Percentiles rank a stretch among this genome's conserved stretches.
Conservation (phyloP, 192 early-diverging fungal genomes). For the Neocallimastix lanati region DNA sequence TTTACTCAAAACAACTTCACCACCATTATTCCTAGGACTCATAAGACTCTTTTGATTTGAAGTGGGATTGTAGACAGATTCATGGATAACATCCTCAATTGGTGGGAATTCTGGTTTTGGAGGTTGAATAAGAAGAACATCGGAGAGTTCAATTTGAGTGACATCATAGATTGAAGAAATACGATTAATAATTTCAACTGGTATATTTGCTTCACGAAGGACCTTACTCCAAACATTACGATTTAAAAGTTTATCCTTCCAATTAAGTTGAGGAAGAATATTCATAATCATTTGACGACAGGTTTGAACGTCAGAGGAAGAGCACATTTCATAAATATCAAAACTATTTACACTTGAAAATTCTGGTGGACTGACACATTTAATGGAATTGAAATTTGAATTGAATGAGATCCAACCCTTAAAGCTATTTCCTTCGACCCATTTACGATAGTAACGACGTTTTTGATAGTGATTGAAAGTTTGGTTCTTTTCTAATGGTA, state of each 20-base stretch:
- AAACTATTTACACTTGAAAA: not conserved
- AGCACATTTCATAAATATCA: not conserved
- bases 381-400: not conserved
- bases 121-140: not conserved
- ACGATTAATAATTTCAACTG: not conserved
- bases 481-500: not conserved
- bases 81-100: not conserved
- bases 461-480: not conserved
- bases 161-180: not conserved
- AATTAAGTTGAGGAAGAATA: not conserved
- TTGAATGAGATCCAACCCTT: not conserved
- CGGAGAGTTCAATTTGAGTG: not conserved
- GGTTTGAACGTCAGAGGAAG: not conserved
- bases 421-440: not conserved
- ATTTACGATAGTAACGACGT: not conserved
- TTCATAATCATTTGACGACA: not conserved
- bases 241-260: not conserved
- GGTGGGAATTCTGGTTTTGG: not conserved
- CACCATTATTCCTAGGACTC: not conserved
- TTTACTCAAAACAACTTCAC: not conserved
- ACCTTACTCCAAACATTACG: not conserved
- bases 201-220: not conserved
- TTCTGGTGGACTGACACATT: not conserved
- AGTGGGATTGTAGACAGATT: not conserved
- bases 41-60: not conserved